phyloP scores from a whole-genome alignment of 768 basidiomycete genomes.

The Russula compacta region DNA sequence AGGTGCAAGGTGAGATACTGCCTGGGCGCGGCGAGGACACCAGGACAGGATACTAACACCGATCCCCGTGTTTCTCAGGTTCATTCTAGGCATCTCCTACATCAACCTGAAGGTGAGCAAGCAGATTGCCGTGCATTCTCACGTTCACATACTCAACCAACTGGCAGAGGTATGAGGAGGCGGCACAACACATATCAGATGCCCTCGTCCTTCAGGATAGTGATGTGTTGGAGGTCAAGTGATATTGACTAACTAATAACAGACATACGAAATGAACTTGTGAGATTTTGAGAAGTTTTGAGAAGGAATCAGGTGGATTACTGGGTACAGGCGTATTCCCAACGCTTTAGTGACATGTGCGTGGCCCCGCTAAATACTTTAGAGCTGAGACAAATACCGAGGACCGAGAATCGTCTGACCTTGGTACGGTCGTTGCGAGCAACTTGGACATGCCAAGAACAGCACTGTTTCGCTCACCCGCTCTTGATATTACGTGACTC shows the following conservation, averaged over 20 bases:
- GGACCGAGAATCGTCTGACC: neutral
- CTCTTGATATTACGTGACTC: too few relatives aligned
- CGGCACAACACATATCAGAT: conserved; percentile 78
- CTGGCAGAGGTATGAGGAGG: conserved; percentile 72
- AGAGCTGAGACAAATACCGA: too few relatives aligned
- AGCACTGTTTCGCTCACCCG: too few relatives aligned
- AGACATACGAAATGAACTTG: conserved; percentile 1
- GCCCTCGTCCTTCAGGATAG: conserved; percentile 84
- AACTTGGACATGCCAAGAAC: too few relatives aligned
- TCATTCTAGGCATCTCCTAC: conserved; percentile 88
- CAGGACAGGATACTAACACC: neutral
- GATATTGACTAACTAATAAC: neutral
- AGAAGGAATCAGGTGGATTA: neutral
- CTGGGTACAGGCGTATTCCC: too few relatives aligned
- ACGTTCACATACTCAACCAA: conserved; percentile 14
- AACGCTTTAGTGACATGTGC: neutral
- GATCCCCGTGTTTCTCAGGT: conserved; percentile 38
- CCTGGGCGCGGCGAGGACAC: neutral
- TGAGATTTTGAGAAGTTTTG: too few relatives aligned
- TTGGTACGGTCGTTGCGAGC: neutral
- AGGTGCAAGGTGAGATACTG: conserved; percentile 61
- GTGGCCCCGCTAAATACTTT: too few relatives aligned
- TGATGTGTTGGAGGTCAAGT: conserved; percentile 32
- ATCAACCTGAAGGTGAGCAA: conserved; percentile 65
- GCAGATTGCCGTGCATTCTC: conserved; percentile 19